A percentile compares a stretch with the other conserved stretches of the same genome.
These are phyloP conservation scores for Erodium texanum DNA, from an alignment of 441 rosid species.

Conservation along the genomic window DNA sequence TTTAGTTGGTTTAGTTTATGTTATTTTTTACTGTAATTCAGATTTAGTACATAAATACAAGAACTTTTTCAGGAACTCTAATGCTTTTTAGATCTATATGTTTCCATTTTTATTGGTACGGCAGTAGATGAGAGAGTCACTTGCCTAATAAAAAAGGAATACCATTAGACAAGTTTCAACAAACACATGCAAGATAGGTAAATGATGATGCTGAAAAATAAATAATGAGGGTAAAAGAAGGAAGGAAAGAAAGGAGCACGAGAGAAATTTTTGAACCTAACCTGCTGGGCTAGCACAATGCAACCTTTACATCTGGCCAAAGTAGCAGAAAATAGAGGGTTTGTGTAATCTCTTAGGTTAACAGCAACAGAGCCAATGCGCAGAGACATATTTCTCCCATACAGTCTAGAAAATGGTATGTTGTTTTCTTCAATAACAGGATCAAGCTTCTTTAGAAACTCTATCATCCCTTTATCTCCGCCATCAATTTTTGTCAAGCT, in stretches of 20 bases:
- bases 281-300: slow-evolving; percentile 96
- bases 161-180: not conserved
- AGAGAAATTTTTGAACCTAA: slow-evolving; percentile 21
- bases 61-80: not conserved
- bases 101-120: not conserved
- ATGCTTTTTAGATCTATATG: not conserved
- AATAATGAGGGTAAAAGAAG: slow-evolving; percentile 6
- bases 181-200: slow-evolving; percentile 70
- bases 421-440: slow-evolving; percentile 58
- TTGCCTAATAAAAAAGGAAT: not conserved
- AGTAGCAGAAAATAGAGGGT: slow-evolving; percentile 77
- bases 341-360: slow-evolving; percentile 74
- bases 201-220: slow-evolving; percentile 35
- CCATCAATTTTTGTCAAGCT: slow-evolving; percentile 76
- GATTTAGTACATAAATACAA: not conserved
- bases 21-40: not conserved
- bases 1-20: not conserved
- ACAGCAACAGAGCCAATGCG: slow-evolving; percentile 51
- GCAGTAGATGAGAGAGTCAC: not conserved
- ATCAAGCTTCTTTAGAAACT: slow-evolving; percentile 79
- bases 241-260: not conserved
- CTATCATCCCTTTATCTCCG: slow-evolving; percentile 89
- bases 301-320: slow-evolving; percentile 87
- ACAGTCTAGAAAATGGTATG: slow-evolving; percentile 91
- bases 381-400: slow-evolving; percentile 74